phyloP scores from a whole-genome alignment of 768 basidiomycete genomes.

The Mycena galopus region DNA sequence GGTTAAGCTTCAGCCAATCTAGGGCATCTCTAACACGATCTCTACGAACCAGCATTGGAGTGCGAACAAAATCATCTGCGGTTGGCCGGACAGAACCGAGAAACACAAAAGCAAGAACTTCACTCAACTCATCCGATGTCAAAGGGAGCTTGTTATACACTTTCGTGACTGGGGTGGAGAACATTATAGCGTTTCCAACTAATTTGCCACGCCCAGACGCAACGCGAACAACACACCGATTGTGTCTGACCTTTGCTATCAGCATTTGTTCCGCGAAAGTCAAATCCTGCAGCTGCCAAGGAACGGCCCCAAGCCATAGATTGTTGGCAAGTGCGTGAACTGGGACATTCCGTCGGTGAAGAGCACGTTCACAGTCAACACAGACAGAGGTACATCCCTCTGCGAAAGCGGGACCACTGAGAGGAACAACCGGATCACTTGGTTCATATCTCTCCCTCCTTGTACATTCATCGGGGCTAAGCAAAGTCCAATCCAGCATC shows the following conservation, averaged over 20 bases:
- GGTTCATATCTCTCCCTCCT: too few species aligned
- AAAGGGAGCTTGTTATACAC: conserved; percentile 42
- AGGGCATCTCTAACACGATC: not conserved
- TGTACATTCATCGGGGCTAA: too few species aligned
- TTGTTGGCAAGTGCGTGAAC: not conserved
- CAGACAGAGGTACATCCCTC: not conserved
- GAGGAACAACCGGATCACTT: too few species aligned
- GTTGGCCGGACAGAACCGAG: conserved; percentile 28
- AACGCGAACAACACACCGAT: conserved; percentile 45
- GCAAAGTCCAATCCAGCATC: too few species aligned
- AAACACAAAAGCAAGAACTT: conserved; percentile 39
- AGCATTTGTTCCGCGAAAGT: conserved; percentile 45
- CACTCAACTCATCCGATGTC: conserved; percentile 37
- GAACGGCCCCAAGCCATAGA: not conserved
- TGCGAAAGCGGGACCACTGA: too few species aligned
- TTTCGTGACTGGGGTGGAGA: conserved; percentile 37
- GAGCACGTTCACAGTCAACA: not conserved
- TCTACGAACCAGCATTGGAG: conserved; percentile 7
- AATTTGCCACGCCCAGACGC: conserved; percentile 41
- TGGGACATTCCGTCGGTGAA: not conserved
- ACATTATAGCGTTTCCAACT: conserved; percentile 44
- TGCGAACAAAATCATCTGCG: conserved; percentile 21
- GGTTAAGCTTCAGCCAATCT: conserved; percentile 30
- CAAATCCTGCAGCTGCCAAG: conserved; percentile 28
- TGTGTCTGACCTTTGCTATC: conserved; percentile 40